phyloP scores from a whole-genome alignment of 73 alveolate genomes.

The Stentor roeselii region DNA sequence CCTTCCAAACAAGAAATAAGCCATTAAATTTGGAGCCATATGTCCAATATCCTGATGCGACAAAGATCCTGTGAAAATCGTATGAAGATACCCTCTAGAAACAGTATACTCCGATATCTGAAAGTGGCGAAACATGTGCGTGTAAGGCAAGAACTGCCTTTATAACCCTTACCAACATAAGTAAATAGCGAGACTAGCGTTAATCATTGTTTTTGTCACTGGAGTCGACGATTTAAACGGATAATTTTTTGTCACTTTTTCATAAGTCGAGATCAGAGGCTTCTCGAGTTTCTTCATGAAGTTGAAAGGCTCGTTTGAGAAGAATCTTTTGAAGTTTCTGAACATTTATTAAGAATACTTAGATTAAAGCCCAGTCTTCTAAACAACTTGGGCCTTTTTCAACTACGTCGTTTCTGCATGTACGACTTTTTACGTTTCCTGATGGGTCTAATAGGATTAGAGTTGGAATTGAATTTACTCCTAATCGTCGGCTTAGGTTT shows the following conservation, averaged over 20 bases:
- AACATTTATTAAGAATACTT: background rate
- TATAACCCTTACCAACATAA: background rate
- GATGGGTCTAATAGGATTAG: slow-evolving; percentile 37
- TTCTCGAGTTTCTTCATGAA: background rate
- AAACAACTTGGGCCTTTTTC: slow-evolving; percentile 54
- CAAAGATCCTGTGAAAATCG: background rate
- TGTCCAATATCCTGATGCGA: background rate
- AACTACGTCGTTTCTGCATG: slow-evolving; percentile 49
- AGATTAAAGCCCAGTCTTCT: slow-evolving; percentile 37
- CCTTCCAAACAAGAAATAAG: background rate
- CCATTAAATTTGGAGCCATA: background rate
- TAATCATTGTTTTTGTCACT: background rate
- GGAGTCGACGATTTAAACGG: background rate
- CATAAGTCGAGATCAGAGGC: background rate
- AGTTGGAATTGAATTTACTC: slow-evolving; percentile 78
- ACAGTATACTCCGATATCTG: background rate
- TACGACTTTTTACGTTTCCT: slow-evolving; percentile 46
- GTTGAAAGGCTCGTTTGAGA: background rate
- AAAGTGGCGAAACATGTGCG: background rate
- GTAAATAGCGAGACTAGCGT: background rate
- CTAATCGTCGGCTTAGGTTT: slow-evolving; percentile 58
- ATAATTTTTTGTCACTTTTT: background rate
- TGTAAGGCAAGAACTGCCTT: background rate
- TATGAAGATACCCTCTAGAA: background rate
- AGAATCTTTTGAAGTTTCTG: background rate